Evolutionary conservation across 2,329 filamentous ascomycete genomes (phyloP).

Genomic region (Diaporthe sp.): DNA sequence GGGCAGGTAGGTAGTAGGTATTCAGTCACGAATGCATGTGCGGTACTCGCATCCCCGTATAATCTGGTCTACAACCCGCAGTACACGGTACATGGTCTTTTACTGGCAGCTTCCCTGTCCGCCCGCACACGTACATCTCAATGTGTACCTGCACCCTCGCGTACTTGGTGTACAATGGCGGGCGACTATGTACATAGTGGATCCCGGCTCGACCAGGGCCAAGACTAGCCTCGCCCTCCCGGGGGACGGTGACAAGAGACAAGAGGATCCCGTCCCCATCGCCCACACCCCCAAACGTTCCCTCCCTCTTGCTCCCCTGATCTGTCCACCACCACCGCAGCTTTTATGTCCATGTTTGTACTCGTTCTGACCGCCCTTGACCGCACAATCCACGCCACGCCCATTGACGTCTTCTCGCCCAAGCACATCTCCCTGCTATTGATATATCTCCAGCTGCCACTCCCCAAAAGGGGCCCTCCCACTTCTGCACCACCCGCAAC

Average conservation of each 20-base stretch:
- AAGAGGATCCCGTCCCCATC: slow-evolving; percentile 44
- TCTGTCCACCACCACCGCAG: slow-evolving; percentile 50
- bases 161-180: slow-evolving; percentile 11
- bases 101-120: slow-evolving; percentile 14
- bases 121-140: slow-evolving; percentile 21
- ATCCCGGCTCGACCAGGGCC: slow-evolving; percentile 33
- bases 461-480: slow-evolving; percentile 28
- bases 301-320: slow-evolving; percentile 52
- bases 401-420: slow-evolving; percentile 33
- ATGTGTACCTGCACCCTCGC: slow-evolving; percentile 29
- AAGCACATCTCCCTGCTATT: slow-evolving; percentile 25
- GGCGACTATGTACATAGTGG: slow-evolving; percentile 29
- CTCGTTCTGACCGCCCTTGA: slow-evolving; percentile 70
- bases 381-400: slow-evolving; percentile 57
- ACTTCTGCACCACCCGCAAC: slow-evolving; percentile 36
- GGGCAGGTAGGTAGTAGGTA: not conserved
- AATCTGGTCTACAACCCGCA: not conserved
- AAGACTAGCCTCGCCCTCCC: slow-evolving; percentile 37
- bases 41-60: slow-evolving; percentile 11
- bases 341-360: slow-evolving; percentile 71
- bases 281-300: slow-evolving; percentile 47
- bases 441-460: slow-evolving; percentile 29
- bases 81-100: not conserved
- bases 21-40: slow-evolving; percentile 13
- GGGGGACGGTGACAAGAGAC: slow-evolving; percentile 43